These are phyloP conservation scores for Pestalotiopsis sp. DNA, from an alignment of 2,329 filamentous ascomycete species.

Conservation along the genomic window DNA sequence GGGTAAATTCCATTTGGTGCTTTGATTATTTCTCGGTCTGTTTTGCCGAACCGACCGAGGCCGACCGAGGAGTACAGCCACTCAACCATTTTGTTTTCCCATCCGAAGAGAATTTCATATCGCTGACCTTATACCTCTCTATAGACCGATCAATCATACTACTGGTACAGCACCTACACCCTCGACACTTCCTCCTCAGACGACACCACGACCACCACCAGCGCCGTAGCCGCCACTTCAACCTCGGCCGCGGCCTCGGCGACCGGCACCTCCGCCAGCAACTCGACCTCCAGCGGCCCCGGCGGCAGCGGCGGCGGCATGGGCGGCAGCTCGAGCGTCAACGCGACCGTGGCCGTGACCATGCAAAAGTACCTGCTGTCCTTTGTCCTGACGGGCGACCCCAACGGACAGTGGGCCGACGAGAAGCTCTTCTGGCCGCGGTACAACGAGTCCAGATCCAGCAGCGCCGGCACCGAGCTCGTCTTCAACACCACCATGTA, in stretches of 20 bases:
- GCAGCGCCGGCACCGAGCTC: slow-evolving; percentile 23
- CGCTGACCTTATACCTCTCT: background rate
- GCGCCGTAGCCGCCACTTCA: slow-evolving; percentile 14
- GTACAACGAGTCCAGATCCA: slow-evolving; percentile 23
- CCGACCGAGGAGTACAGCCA: background rate
- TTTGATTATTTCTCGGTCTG: too few relatives aligned
- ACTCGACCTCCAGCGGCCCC: slow-evolving; percentile 1
- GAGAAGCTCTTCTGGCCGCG: slow-evolving; percentile 37
- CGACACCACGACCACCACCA: slow-evolving; percentile 14
- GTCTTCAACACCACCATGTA: slow-evolving; percentile 36
- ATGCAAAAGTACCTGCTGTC: slow-evolving; percentile 35
- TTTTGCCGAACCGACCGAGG: too few relatives aligned
- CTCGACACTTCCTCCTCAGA: slow-evolving; percentile 19
- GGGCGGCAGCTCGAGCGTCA: slow-evolving; percentile 24
- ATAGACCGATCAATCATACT: slow-evolving; percentile 36
- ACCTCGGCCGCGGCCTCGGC: background rate
- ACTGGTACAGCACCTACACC: slow-evolving; percentile 32
- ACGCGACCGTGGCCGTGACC: slow-evolving; percentile 26
- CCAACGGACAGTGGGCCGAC: slow-evolving; percentile 31
- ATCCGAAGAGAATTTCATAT: too few relatives aligned
- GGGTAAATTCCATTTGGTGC: too few relatives aligned
- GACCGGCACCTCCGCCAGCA: slow-evolving; percentile 1
- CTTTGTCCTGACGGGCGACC: slow-evolving; percentile 31
- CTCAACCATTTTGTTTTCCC: background rate
- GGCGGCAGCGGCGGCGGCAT: slow-evolving; percentile 18